These are phyloP conservation scores for Thymus quinquecostatus DNA, from an alignment of 257 asterid genomes.

Conservation along the genomic window DNA sequence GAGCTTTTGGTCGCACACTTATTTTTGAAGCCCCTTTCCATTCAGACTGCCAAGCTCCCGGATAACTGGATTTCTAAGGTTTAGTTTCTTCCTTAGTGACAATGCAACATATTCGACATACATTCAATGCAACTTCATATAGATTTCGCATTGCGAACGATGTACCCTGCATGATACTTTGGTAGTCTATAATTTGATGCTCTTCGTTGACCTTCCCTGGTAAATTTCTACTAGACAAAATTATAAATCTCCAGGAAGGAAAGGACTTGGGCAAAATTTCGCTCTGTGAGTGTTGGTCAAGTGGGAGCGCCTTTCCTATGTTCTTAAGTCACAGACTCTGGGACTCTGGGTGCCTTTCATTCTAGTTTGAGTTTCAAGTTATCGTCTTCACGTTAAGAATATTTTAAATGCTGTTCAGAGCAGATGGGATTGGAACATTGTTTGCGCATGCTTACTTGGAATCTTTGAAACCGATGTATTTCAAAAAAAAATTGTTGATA, in stretches of 20 bases:
- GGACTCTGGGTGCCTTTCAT: neutral
- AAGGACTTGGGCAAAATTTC: neutral
- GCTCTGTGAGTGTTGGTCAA: neutral
- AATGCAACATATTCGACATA: conserved; percentile 6
- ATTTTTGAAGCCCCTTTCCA: conserved; percentile 87
- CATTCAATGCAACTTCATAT: no score
- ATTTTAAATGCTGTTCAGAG: neutral
- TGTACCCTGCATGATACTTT: neutral
- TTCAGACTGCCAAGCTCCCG: conserved; percentile 81
- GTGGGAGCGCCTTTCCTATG: neutral
- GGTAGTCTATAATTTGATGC: conserved; percentile 7
- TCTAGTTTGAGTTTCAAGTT: neutral
- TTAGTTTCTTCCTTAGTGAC: neutral
- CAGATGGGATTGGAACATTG: neutral
- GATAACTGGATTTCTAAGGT: conserved; percentile 90
- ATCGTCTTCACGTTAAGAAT: no score
- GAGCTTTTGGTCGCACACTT: conserved; percentile 89
- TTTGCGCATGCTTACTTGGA: neutral
- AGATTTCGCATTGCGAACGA: neutral
- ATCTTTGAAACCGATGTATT: neutral
- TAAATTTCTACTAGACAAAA: neutral
- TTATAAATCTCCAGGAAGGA: neutral
- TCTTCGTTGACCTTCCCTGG: neutral
- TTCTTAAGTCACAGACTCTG: neutral
- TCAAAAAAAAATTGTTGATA: neutral